Conservation (phyloP, 371 early-diverging fungal genomes). For the Rhizopus sp. region DNA sequence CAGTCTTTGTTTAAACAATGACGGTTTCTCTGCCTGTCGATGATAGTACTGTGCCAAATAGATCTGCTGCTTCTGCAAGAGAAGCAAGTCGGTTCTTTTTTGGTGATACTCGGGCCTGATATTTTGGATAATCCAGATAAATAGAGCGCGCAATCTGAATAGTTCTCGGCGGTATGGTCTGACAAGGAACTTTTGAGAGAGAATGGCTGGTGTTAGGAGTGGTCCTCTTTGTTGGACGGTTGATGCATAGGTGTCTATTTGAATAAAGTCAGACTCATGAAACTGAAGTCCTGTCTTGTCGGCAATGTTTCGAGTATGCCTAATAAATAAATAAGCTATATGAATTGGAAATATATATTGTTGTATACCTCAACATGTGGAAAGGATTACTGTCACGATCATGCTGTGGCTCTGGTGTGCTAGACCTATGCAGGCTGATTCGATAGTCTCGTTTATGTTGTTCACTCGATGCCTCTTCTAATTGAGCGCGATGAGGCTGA, state of each 20-base stretch:
- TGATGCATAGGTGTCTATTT: slow-evolving; percentile 57
- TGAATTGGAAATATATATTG: not conserved
- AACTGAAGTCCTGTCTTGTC: slow-evolving; percentile 17
- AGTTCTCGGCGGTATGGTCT: slow-evolving; percentile 55
- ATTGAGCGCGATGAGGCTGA: slow-evolving; percentile 32
- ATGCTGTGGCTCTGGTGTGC: slow-evolving; percentile 21
- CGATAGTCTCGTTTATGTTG: slow-evolving; percentile 19
- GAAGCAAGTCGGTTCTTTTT: slow-evolving; percentile 10
- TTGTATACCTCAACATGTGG: slow-evolving; percentile 29
- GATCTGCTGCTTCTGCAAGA: slow-evolving; percentile 17
- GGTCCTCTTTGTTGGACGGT: slow-evolving; percentile 59
- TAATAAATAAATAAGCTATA: slow-evolving; percentile 1
- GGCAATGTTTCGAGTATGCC: slow-evolving; percentile 25
- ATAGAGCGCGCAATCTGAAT: slow-evolving; percentile 49
- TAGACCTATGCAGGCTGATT: slow-evolving; percentile 27
- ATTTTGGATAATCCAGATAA: slow-evolving; percentile 61
- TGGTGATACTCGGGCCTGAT: slow-evolving; percentile 43
- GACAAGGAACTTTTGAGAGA: slow-evolving; percentile 56
- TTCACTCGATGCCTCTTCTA: slow-evolving; percentile 35
- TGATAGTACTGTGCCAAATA: slow-evolving; percentile 2
- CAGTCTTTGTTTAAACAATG: slow-evolving; percentile 17
- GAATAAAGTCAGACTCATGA: slow-evolving; percentile 40
- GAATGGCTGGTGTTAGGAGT: slow-evolving; percentile 49
- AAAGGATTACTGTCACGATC: slow-evolving; percentile 30
- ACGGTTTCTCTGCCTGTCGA: slow-evolving; percentile 9